phyloP scores from a whole-genome alignment of 352 stramenopile genomes.

The Discostella stelligera region DNA sequence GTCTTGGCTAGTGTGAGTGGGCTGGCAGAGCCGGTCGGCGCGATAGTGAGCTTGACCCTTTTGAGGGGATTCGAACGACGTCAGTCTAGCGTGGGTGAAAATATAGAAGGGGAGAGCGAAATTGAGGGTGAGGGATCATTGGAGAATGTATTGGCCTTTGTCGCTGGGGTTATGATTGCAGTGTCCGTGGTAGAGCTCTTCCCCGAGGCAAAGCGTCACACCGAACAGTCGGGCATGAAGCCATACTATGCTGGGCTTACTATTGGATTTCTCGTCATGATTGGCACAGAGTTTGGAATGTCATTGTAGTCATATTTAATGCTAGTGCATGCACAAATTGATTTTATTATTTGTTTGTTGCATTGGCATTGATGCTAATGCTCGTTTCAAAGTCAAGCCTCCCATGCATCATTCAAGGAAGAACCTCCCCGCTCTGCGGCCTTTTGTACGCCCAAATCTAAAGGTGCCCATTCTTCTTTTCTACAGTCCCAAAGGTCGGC shows the following conservation, averaged over 20 bases:
- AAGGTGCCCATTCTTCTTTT: conserved; percentile 54
- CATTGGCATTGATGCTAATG: background rate
- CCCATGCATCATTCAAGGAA: conserved; percentile 56
- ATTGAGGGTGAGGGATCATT: conserved; percentile 36
- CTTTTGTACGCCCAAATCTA: conserved; percentile 62
- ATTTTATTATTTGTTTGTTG: background rate
- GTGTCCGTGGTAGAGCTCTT: conserved; percentile 74
- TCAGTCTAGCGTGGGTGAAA: background rate
- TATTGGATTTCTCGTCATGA: conserved; percentile 59
- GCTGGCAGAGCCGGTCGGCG: conserved; percentile 72
- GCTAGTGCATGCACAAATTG: background rate
- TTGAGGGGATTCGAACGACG: conserved; percentile 35
- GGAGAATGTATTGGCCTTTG: conserved; percentile 77
- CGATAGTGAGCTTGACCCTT: conserved; percentile 63
- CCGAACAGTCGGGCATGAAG: conserved; percentile 23
- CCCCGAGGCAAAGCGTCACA: conserved; percentile 65
- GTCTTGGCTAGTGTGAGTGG: conserved; percentile 66
- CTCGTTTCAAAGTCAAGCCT: conserved; percentile 32
- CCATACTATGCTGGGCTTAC: conserved; percentile 45
- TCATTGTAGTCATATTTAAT: conserved; percentile 26
- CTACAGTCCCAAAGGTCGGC: conserved; percentile 56
- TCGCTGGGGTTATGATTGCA: conserved; percentile 80
- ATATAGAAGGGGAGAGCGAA: conserved; percentile 6
- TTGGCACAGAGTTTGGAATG: conserved; percentile 56
- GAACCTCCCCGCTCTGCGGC: conserved; percentile 56